Evolutionary conservation across 75 land plant genomes (phyloP).

Genomic region (Pinus tabuliformis): DNA sequence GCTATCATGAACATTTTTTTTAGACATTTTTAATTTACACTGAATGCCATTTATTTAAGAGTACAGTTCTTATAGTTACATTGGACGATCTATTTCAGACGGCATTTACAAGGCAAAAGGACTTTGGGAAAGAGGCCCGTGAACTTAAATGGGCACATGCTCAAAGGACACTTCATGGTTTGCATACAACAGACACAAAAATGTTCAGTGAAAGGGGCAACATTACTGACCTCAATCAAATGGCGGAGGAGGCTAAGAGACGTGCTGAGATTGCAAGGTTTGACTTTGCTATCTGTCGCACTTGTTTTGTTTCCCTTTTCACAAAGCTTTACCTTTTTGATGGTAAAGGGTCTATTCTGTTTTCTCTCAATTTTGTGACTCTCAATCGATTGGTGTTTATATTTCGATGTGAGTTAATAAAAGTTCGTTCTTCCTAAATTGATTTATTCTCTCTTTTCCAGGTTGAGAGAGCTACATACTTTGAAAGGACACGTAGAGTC

Average conservation of each 20-base stretch:
- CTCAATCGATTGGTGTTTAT: too few relatives aligned
- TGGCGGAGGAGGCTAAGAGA: slow-evolving; percentile 92
- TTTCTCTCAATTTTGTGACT: too few relatives aligned
- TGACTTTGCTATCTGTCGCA: neutral
- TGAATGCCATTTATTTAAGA: slow-evolving; percentile 1
- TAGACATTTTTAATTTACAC: neutral
- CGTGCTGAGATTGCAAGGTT: slow-evolving; percentile 97
- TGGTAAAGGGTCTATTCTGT: too few relatives aligned
- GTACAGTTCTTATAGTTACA: neutral
- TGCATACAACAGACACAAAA: slow-evolving; percentile 69
- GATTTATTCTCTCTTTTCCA: slow-evolving; percentile 8
- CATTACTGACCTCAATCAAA: slow-evolving; percentile 64
- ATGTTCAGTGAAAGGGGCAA: slow-evolving; percentile 42
- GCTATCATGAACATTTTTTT: neutral
- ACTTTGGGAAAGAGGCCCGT: slow-evolving; percentile 87
- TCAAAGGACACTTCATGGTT: slow-evolving; percentile 87
- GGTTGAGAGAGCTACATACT: slow-evolving; percentile 56
- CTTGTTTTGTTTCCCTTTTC: too few relatives aligned
- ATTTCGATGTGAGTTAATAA: too few relatives aligned
- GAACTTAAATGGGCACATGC: slow-evolving; percentile 93
- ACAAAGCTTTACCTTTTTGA: too few relatives aligned
- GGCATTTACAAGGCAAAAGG: slow-evolving; percentile 90
- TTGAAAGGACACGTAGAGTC: slow-evolving; percentile 74
- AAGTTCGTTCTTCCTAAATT: too few relatives aligned
- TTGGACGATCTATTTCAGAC: slow-evolving; percentile 40